Conservation (phyloP, 805 yeast genomes). For the Maudiozyma turicensis region DNA sequence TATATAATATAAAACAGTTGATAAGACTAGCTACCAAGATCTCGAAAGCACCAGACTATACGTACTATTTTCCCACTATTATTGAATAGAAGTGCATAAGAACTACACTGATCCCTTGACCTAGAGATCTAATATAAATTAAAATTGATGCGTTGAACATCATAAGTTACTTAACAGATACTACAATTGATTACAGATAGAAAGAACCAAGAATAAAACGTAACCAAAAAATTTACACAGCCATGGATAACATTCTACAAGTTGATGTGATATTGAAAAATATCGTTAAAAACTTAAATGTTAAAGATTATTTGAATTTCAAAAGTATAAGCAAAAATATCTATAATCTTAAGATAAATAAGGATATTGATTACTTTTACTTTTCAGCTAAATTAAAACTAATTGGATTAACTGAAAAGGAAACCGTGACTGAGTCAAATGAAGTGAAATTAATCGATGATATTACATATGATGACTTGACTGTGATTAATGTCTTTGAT, state of each 20-base stretch:
- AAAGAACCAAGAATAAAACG: not conserved
- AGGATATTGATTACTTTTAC: conserved; percentile 9
- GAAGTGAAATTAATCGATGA: conserved; percentile 4
- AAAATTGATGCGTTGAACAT: not conserved
- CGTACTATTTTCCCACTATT: too few relatives aligned
- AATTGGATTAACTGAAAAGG: conserved; percentile 13
- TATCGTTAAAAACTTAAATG: conserved; percentile 16
- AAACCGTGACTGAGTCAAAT: not conserved
- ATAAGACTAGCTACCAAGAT: too few relatives aligned
- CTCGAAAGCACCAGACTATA: too few relatives aligned
- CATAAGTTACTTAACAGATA: not conserved
- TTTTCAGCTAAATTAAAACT: conserved; percentile 14
- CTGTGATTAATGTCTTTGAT: conserved; percentile 15
- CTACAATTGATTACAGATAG: not conserved
- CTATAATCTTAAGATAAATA: conserved; percentile 11
- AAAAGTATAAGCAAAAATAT: conserved; percentile 16
- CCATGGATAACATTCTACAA: conserved; percentile 20
- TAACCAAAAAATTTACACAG: not conserved
- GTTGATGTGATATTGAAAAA: conserved; percentile 17
- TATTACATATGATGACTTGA: not conserved
- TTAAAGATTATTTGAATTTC: conserved; percentile 20
- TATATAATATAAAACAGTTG: too few relatives aligned
- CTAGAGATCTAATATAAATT: not conserved
- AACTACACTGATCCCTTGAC: too few relatives aligned
- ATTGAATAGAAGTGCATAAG: too few relatives aligned